Conservation (phyloP, 805 yeast species). For the Kuraishia piskuri region DNA sequence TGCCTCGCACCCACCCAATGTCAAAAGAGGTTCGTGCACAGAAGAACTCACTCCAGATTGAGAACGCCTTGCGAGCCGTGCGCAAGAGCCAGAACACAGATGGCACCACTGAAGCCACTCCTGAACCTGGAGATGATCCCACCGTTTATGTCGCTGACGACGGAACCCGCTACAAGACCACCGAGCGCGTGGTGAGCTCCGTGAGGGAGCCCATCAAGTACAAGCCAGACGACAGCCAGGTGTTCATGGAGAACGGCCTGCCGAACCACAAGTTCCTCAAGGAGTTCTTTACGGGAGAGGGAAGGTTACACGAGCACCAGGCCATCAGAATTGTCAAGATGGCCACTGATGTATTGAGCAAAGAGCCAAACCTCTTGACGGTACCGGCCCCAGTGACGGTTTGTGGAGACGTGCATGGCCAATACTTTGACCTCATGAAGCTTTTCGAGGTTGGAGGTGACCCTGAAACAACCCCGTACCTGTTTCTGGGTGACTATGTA, state of each 20-base stretch:
- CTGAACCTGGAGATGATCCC: conserved; percentile 22
- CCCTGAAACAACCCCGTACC: conserved; percentile 66
- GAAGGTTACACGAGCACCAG: conserved; percentile 66
- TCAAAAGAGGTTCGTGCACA: conserved; percentile 13
- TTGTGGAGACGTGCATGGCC: conserved; percentile 98
- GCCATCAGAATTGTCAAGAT: conserved; percentile 53
- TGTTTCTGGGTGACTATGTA: conserved; percentile 90
- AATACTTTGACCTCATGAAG: conserved; percentile 82
- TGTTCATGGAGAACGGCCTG: conserved; percentile 53
- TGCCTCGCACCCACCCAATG: neutral
- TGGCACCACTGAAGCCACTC: conserved; percentile 1
- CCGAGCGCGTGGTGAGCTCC: conserved; percentile 42
- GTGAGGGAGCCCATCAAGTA: conserved; percentile 62
- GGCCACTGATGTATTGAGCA: conserved; percentile 54
- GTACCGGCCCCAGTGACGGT: conserved; percentile 93
- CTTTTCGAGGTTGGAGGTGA: conserved; percentile 91
- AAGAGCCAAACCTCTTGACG: conserved; percentile 71
- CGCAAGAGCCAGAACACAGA: conserved; percentile 28
- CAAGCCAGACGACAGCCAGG: conserved; percentile 58
- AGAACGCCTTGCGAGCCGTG: conserved; percentile 57
- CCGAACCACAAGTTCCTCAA: conserved; percentile 69
- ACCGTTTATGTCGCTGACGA: conserved; percentile 44
- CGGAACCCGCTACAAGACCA: conserved; percentile 47
- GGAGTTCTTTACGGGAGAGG: conserved; percentile 73
- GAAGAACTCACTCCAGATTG: conserved; percentile 47